phyloP scores from a whole-genome alignment of 1,139 yeast species.

The Pichia sp. region DNA sequence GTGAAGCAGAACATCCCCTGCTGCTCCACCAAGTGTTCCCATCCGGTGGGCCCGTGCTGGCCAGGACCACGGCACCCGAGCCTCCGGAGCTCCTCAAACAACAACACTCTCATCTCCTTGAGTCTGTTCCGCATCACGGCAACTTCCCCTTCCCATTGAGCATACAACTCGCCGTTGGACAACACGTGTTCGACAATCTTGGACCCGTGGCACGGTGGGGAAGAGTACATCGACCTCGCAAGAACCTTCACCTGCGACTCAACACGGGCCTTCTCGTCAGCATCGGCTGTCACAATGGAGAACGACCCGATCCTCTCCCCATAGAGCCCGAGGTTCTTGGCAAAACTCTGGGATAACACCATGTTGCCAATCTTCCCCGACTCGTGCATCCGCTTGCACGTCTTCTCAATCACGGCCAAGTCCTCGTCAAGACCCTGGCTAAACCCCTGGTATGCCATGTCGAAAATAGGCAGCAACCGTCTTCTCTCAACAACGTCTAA shows the following conservation, averaged over 20 bases:
- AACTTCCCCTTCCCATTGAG: conserved; percentile 80
- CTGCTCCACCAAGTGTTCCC: conserved; percentile 87
- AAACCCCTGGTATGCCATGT: conserved; percentile 94
- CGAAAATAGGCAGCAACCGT: conserved; percentile 72
- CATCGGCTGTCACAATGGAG: conserved; percentile 54
- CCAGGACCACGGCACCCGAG: conserved; percentile 34
- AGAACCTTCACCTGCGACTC: conserved; percentile 79
- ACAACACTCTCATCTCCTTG: conserved; percentile 66
- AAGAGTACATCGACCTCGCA: conserved; percentile 85
- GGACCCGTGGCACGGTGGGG: conserved; percentile 95
- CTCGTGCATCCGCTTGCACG: conserved; percentile 45
- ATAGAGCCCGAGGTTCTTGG: conserved; percentile 95
- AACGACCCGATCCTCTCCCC: conserved; percentile 97
- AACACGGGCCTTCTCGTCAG: conserved; percentile 45
- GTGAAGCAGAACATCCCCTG: conserved; percentile 98
- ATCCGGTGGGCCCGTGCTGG: conserved; percentile 44
- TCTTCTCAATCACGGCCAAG: conserved; percentile 47
- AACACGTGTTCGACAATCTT: conserved; percentile 80
- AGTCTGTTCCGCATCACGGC: conserved; percentile 75
- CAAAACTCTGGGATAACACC: conserved; percentile 86
- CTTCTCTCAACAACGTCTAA: conserved; percentile 55
- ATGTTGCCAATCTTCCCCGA: conserved; percentile 39
- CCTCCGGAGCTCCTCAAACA: conserved; percentile 52
- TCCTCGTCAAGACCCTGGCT: conserved; percentile 65
- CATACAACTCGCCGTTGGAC: conserved; percentile 56